A percentile compares a stretch with the other conserved stretches of the same genome.
These are phyloP conservation scores for Gracilaria domingensis DNA, from an alignment of 23 red algal species.

Conservation along the genomic window DNA sequence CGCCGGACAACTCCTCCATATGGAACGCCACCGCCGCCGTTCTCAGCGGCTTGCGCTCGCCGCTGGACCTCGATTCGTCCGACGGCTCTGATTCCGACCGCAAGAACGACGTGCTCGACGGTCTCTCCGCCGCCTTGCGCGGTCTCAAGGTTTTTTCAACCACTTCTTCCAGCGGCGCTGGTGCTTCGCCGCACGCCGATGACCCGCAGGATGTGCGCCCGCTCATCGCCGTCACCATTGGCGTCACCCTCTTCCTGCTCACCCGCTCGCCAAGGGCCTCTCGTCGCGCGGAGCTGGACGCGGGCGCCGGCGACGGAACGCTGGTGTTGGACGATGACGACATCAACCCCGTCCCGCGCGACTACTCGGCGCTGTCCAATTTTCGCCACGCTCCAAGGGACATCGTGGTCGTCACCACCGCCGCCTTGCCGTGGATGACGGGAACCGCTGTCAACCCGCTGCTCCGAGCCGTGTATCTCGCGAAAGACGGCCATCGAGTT, in stretches of 20 bases:
- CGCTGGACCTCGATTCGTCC: constrained; percentile 9
- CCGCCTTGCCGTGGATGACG: constrained; percentile 88
- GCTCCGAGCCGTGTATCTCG: constrained; percentile 80
- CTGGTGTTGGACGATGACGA: constrained; percentile 35
- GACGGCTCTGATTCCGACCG: constrained; percentile 26
- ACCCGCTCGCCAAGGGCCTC: constrained; percentile 45
- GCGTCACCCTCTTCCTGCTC: constrained; percentile 64
- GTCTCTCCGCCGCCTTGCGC: constrained; percentile 34
- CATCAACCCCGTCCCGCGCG: background rate
- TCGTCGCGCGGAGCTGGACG: constrained; percentile 38
- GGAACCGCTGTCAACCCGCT: constrained; percentile 87
- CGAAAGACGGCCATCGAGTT: constrained; percentile 61
- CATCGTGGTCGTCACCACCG: constrained; percentile 83
- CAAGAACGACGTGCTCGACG: constrained; percentile 50
- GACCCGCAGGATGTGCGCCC: constrained; percentile 46
- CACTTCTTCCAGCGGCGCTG: background rate
- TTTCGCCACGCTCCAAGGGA: constrained; percentile 38
- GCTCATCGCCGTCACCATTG: constrained; percentile 64
- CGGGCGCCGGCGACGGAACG: constrained; percentile 15
- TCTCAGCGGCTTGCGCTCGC: constrained; percentile 26
- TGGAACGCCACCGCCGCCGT: constrained; percentile 60
- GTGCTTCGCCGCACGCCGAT: background rate
- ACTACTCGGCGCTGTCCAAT: constrained; percentile 51
- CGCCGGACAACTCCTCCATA: constrained; percentile 58
- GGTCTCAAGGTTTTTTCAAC: constrained; percentile 53